These are phyloP conservation scores for Linnemannia zychae DNA, from an alignment of 192 early-diverging fungal genomes.

Conservation along the genomic window DNA sequence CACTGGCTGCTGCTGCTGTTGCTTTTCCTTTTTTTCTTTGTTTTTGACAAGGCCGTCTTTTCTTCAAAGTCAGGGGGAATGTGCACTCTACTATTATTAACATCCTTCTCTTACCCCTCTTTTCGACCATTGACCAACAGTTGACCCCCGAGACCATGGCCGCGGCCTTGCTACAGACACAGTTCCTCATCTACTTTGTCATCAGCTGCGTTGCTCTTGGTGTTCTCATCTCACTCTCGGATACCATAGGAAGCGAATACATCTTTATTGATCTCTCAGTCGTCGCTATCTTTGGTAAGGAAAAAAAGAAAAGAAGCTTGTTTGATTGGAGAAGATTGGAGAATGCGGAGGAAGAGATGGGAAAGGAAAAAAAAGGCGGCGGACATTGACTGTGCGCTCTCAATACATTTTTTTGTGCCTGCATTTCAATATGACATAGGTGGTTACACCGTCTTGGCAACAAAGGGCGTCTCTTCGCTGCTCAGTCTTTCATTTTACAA, in stretches of 20 bases:
- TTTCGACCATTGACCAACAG: constrained; percentile 37
- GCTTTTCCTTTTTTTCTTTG: background rate
- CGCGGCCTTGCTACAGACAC: constrained; percentile 63
- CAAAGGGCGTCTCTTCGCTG: constrained; percentile 77
- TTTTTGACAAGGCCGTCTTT: background rate
- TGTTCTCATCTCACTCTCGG: constrained; percentile 59
- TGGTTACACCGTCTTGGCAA: constrained; percentile 79
- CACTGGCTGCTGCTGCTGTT: background rate
- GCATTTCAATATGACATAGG: constrained; percentile 48
- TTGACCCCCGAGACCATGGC: constrained; percentile 66
- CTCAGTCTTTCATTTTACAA: constrained; percentile 71
- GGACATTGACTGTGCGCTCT: constrained; percentile 1
- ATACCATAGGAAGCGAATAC: constrained; percentile 61
- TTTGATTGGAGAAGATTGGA: background rate
- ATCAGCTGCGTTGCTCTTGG: constrained; percentile 50
- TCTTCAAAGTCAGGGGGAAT: background rate
- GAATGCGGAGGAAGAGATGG: background rate
- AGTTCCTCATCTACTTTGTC: constrained; percentile 69
- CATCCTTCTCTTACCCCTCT: constrained; percentile 23
- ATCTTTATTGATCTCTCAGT: constrained; percentile 76
- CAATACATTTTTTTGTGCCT: constrained; percentile 1
- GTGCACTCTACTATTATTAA: background rate
- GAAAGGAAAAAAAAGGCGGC: constrained; percentile 1
- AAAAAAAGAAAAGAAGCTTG: background rate
- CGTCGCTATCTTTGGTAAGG: constrained; percentile 77